Evolutionary conservation across 2,329 filamentous ascomycete species (phyloP).

Genomic region (Phialocephala subalpina): DNA sequence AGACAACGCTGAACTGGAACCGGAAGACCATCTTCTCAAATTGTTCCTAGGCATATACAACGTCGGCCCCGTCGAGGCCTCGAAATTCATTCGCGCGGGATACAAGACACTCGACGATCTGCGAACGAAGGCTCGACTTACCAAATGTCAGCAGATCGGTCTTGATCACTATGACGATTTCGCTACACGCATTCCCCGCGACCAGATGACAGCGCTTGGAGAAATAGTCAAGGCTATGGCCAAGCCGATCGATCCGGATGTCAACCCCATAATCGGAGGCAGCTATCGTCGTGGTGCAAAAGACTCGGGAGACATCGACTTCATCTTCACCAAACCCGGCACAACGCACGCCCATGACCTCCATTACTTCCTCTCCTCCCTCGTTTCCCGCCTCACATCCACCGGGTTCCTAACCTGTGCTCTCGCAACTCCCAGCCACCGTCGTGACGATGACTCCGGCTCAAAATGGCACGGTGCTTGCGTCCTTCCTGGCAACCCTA

Average conservation of each 20-base stretch:
- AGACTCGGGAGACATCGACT: constrained; percentile 83
- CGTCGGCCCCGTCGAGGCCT: constrained; percentile 74
- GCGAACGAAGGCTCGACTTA: constrained; percentile 65
- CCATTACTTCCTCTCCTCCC: constrained; percentile 64
- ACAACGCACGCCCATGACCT: constrained; percentile 64
- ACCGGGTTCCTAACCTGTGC: constrained; percentile 73
- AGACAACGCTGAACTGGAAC: constrained; percentile 73
- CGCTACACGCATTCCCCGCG: constrained; percentile 77
- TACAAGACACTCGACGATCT: constrained; percentile 79
- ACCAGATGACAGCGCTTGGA: constrained; percentile 77
- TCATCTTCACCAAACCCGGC: constrained; percentile 77
- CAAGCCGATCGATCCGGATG: constrained; percentile 63
- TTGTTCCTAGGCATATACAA: constrained; percentile 83
- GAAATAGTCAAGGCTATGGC: constrained; percentile 68
- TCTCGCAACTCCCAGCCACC: constrained; percentile 62
- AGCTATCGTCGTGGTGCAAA: constrained; percentile 84
- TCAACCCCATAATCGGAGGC: constrained; percentile 80
- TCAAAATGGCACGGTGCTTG: constrained; percentile 93
- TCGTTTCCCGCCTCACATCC: constrained; percentile 68
- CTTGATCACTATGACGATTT: constrained; percentile 85
- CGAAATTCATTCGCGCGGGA: constrained; percentile 79
- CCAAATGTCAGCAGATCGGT: constrained; percentile 75
- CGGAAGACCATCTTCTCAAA: constrained; percentile 69
- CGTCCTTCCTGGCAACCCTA: constrained; percentile 63
- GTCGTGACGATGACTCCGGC: constrained; percentile 50